Conservation (phyloP, 495 filamentous ascomycete species). For the Symbiotaphrina buchneri region DNA sequence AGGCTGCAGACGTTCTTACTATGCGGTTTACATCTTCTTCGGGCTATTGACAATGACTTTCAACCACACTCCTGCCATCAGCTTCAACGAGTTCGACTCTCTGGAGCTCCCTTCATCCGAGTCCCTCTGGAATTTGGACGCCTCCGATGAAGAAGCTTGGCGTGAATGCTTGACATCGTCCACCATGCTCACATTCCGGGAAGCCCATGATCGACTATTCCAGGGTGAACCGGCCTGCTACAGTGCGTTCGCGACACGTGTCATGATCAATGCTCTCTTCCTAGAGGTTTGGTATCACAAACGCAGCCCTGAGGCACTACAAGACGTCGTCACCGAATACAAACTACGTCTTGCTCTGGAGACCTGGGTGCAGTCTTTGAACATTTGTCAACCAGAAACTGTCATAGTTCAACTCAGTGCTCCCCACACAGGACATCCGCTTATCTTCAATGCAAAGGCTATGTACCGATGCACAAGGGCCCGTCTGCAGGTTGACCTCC, state of each 20-base stretch:
- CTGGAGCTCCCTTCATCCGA: conserved; percentile 84
- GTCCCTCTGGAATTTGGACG: conserved; percentile 78
- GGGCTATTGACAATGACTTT: conserved; percentile 87
- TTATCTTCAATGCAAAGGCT: conserved; percentile 98
- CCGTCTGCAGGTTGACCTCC: conserved; percentile 83
- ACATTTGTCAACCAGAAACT: conserved; percentile 79
- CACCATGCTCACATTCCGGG: conserved; percentile 62
- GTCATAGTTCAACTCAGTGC: conserved; percentile 75
- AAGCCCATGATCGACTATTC: conserved; percentile 87
- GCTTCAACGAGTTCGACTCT: conserved; percentile 92
- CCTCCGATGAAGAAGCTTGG: conserved; percentile 63
- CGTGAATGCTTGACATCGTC: conserved; percentile 47
- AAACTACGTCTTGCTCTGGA: conserved; percentile 89
- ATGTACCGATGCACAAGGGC: conserved; percentile 89
- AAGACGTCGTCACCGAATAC: conserved; percentile 95
- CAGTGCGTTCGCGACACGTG: conserved; percentile 90
- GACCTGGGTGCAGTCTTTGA: conserved; percentile 93
- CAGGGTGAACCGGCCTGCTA: conserved; percentile 80
- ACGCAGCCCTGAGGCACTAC: conserved; percentile 83
- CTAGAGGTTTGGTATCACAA: conserved; percentile 98
- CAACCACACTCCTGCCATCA: conserved; percentile 94
- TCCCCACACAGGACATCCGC: conserved; percentile 89
- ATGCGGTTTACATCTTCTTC: conserved; percentile 99
- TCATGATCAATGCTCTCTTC: conserved; percentile 98
- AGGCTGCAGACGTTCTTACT: conserved; percentile 89